Evolutionary conservation across 768 basidiomycete genomes (phyloP), one percentile per base, ranked within the genome.

Genomic region (Tricholoma hemisulphureum): DNA sequence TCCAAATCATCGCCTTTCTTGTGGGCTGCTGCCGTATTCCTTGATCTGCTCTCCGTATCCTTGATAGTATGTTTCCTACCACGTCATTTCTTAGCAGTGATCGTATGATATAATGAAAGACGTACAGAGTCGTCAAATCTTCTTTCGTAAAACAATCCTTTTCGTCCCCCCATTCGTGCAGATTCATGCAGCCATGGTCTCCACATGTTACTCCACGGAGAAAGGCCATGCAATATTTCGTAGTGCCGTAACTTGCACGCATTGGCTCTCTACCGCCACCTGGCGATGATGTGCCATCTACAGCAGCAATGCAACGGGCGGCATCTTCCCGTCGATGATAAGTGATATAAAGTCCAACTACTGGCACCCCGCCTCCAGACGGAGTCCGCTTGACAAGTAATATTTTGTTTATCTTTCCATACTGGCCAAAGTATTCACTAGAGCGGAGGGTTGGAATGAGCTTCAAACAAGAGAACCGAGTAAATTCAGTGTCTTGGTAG

Each of bases 81-180:
- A 4, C 31, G 57, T n/a, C 32, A 57, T 48, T 49, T 9, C 56
- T 63, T 53, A 57, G 49, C 55, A 43, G 29, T 21, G 54, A 51
- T 46, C 52, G 61, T 54, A 50, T 23, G n/a, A 28, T 28, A 63
- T 60, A 26, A 28, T 61, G 53, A 56, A 58, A 43, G 18, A 71
- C 78, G 48, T 68, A 96, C 94, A 95, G 74, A 0, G 95, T 96
- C 23, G 93, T 89, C 57, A 96, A 77, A 72, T 98, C 96, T 70
- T 98, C 95, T 74, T 95, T 95, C 1, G 95, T 95, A 69, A 97
- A 95, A 67, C 93, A 95, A 71, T 99, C 97, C 56, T 93, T 91
- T 73, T 98, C 96, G 60, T 98, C 97, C 31, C 95, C 97, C 93
- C 94, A 97, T 71, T 98, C 97, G 69, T 99, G 97, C 43, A 95